Percentiles rank a stretch among this genome's conserved stretches.
phyloP scores from a whole-genome alignment of 2,329 filamentous ascomycete genomes.

The Claviceps pusilla region DNA sequence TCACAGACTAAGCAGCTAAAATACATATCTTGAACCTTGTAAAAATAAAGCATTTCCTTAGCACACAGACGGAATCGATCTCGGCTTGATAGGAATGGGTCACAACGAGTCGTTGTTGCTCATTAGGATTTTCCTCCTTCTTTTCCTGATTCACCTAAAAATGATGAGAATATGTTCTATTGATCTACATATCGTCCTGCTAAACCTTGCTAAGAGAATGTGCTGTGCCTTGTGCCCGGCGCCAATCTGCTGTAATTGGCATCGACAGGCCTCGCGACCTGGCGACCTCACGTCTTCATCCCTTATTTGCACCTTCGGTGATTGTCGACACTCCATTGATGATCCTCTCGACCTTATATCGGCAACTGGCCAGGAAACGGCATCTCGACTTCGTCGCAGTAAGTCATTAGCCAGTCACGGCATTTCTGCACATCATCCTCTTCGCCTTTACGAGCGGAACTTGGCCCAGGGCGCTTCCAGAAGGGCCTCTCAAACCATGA shows the following conservation, averaged over 20 bases:
- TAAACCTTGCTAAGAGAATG: neutral
- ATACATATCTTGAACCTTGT: no score
- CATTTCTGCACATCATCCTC: slow-evolving; percentile 1
- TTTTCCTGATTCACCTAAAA: no score
- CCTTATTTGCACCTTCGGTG: neutral
- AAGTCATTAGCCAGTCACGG: neutral
- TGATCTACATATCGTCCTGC: neutral
- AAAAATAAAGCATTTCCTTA: no score
- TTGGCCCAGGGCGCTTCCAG: slow-evolving; percentile 8
- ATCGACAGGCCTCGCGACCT: neutral
- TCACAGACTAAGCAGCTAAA: no score
- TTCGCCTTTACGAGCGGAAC: slow-evolving; percentile 6
- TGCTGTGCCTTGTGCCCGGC: neutral
- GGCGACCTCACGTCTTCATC: neutral
- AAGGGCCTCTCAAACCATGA: slow-evolving; percentile 9
- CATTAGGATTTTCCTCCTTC: no score
- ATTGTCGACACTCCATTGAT: no score
- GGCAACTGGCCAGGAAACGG: neutral
- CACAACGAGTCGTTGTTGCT: no score
- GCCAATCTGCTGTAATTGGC: neutral
- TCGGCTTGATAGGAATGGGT: no score
- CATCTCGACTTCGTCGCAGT: neutral
- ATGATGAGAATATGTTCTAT: no score
- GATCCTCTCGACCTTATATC: no score
- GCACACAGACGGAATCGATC: no score